Percentiles rank a stretch among this genome's conserved stretches.
Evolutionary conservation across 768 basidiomycete species (phyloP).

Genomic region (Fibroporia radiculosa): DNA sequence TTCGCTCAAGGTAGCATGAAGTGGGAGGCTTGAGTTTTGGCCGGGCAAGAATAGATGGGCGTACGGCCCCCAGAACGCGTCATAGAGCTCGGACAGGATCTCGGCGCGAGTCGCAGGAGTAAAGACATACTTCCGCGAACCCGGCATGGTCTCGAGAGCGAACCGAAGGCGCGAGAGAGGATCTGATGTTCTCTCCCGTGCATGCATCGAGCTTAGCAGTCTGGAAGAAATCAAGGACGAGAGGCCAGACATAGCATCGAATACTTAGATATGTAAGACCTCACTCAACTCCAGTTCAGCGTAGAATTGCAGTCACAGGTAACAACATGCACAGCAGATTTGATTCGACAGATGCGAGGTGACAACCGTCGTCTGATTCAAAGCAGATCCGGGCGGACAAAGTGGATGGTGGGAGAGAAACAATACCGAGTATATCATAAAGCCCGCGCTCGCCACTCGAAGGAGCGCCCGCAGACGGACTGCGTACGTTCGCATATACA

Average conservation of each 20-base stretch:
- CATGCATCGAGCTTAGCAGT: constrained; percentile 44
- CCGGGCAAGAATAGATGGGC: constrained; percentile 65
- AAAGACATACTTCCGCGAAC: constrained; percentile 70
- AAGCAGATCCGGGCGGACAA: no score
- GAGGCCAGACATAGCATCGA: constrained; percentile 37
- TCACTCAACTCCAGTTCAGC: no score
- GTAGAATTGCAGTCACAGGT: no score
- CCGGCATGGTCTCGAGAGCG: constrained; percentile 74
- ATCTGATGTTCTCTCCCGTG: constrained; percentile 48
- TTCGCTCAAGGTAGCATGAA: constrained; percentile 59
- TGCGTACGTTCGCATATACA: no score
- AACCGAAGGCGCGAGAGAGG: constrained; percentile 68
- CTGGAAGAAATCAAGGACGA: constrained; percentile 41
- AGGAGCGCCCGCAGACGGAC: no score
- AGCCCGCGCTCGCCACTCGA: no score
- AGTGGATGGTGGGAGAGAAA: no score
- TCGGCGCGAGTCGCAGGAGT: constrained; percentile 68
- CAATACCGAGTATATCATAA: no score
- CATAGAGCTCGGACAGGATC: constrained; percentile 75
- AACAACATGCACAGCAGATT: no score
- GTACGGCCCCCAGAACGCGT: constrained; percentile 75
- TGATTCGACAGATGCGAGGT: not conserved
- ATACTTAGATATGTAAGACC: no score
- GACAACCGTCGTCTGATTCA: no score
- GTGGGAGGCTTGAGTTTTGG: constrained; percentile 52